Evolutionary conservation across 257 asterid species (phyloP).

Genomic region (Primulina huaijiensis): DNA sequence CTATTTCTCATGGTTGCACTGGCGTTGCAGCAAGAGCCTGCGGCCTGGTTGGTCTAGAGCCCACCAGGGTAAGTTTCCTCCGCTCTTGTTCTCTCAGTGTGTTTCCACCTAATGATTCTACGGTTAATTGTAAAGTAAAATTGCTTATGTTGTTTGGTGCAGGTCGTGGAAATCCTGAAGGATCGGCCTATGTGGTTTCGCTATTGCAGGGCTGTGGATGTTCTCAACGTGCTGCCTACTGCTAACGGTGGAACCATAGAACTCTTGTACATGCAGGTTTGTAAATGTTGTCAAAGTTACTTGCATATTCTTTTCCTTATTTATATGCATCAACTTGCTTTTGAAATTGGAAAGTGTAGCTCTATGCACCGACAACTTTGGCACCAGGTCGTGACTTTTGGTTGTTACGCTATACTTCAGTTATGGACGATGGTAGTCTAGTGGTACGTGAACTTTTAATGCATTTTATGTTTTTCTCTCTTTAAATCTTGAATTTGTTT

Average conservation of each 20-base stretch:
- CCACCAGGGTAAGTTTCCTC: conserved; percentile 61
- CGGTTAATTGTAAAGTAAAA: not conserved
- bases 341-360: conserved; percentile 32
- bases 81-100: not conserved
- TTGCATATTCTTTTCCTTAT: not conserved
- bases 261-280: conserved; percentile 87
- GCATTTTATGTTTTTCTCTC: not conserved
- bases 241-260: conserved; percentile 97
- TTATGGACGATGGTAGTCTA: conserved; percentile 86
- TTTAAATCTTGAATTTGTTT: not conserved
- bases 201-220: conserved; percentile 90
- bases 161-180: conserved; percentile 95
- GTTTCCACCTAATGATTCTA: not conserved
- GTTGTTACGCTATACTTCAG: conserved; percentile 77
- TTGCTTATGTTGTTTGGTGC: conserved; percentile 19
- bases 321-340: not conserved
- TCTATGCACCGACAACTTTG: conserved; percentile 87
- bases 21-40: conserved; percentile 98
- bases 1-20: conserved; percentile 99
- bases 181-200: conserved; percentile 95
- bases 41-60: conserved; percentile 93
- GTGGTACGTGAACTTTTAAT: conserved; percentile 48
- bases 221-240: conserved; percentile 78
- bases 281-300: not conserved
- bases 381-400: conserved; percentile 96